Evolutionary conservation across 352 stramenopile genomes (phyloP).

Genomic region (Globisporangium viniferum): DNA sequence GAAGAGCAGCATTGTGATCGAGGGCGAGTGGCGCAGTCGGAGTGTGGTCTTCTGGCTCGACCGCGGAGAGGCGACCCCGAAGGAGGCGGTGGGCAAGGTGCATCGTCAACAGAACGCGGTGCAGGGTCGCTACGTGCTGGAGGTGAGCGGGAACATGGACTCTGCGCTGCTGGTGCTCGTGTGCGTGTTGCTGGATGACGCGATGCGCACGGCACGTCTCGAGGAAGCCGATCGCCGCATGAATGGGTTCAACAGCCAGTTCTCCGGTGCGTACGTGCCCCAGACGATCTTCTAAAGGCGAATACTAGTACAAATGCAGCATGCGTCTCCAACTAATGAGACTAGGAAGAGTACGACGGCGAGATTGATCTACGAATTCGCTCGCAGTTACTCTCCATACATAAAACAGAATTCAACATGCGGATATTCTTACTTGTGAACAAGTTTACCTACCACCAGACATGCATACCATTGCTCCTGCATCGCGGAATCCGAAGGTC

Average conservation of each 20-base stretch:
- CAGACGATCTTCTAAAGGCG: no score
- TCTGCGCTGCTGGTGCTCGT: neutral
- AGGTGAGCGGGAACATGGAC: neutral
- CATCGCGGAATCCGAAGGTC: no score
- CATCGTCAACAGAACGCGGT: neutral
- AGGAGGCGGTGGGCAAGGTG: neutral
- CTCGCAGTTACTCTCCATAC: no score
- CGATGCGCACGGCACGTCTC: neutral
- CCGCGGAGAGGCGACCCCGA: neutral
- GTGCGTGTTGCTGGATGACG: neutral
- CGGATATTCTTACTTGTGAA: no score
- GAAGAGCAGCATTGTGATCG: conserved; percentile 1
- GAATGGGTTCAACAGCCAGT: neutral
- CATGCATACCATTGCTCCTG: no score
- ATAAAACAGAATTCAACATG: no score
- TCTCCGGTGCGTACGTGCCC: no score
- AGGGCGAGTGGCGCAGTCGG: conserved; percentile 1
- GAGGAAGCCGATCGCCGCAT: neutral
- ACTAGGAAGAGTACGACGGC: no score
- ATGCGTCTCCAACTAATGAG: no score
- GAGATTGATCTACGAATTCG: no score
- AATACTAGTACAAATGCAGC: no score
- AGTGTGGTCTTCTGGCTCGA: conserved; percentile 1
- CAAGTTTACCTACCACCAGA: no score
- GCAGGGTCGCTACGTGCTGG: neutral